Base-by-base conservation (phyloP, 2,329 filamentous ascomycete genomes). In the Fusarium lyarnte region DNA sequence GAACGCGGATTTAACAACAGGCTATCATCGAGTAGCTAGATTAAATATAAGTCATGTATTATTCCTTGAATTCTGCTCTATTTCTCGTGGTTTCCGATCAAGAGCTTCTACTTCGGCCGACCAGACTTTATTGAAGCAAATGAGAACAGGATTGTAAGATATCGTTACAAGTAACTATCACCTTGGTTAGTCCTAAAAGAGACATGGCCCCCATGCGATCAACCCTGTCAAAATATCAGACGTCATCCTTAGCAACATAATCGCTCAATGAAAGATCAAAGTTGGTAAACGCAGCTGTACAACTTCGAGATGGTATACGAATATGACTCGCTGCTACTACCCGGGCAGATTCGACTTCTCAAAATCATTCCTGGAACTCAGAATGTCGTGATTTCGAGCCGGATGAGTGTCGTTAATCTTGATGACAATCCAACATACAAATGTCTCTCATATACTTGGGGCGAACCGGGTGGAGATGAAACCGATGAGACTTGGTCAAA, bases 371-470 rank as follows among this genome's bases (percentile, higher is more conserved):
- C 31, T 8, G 51, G 31, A 25, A n/a, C 25, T 10, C 17, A 36
- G 16, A 29, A 17, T n/a, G 33, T 3, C 3, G 19, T 43, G n/a
- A 6, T 52, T 25, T 52, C 49, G 52, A 42, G 25, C 16, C 31
- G 13, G 3, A 21, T 61, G 16, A 19, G 35, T 16, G 31, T 36
- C 19, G 13, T 29, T 4, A 45, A 57, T 5, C 49, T 61, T 4
- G 25, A 38, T 16, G 38, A 38, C 3, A 43, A 35, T 11, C 38
- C 39, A 36, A 17, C 39, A 6, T 61, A 61, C 38, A 45, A 43
- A 61, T 61, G 49, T n/a, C 39, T 61, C 14, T 57, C 58, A 12
- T 55, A 57, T 21, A 61, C 49, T 29, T 55, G 58, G 58, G 36
- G 49, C 21, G 49, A 54, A 8, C 58, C 49, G 4, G 31, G 39